phyloP scores from a whole-genome alignment of 768 basidiomycete species.

The Suillus occidentalis region DNA sequence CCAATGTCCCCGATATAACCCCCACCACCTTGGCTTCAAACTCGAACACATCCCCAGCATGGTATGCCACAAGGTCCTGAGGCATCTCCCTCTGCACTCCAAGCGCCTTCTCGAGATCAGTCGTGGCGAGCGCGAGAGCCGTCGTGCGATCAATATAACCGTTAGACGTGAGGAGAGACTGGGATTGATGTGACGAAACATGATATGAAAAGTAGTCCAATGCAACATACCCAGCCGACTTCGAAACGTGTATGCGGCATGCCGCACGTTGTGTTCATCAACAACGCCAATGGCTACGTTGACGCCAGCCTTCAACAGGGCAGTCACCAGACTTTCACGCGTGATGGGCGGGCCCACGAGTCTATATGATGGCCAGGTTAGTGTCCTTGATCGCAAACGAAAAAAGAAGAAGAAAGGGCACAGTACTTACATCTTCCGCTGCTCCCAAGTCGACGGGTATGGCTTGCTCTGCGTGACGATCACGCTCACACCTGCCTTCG shows the following conservation, averaged over 20 bases:
- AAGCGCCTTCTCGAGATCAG: conserved; percentile 45
- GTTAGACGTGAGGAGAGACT: conserved; percentile 42
- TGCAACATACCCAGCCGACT: conserved; percentile 35
- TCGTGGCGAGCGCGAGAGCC: conserved; percentile 38
- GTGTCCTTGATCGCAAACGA: no score
- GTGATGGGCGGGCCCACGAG: conserved; percentile 71
- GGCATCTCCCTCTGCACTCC: conserved; percentile 31
- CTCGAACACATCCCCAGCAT: conserved; percentile 37
- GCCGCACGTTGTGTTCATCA: conserved; percentile 31
- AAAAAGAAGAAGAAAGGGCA: no score
- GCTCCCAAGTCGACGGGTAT: no score
- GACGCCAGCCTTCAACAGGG: conserved; percentile 58
- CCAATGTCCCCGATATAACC: conserved; percentile 31
- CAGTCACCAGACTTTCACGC: conserved; percentile 52
- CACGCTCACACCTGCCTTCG: no score
- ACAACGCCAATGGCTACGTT: conserved; percentile 58
- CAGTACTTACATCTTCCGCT: no score
- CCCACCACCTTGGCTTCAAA: conserved; percentile 42
- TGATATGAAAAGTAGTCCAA: background rate
- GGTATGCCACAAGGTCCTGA: conserved; percentile 40
- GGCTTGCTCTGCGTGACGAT: no score
- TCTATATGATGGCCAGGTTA: conserved; percentile 29
- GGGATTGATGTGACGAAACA: background rate
- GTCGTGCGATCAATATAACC: conserved; percentile 35
- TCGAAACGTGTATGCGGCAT: conserved; percentile 41